Evolutionary conservation across 2,329 filamentous ascomycete species (phyloP), one percentile per base, ranked within the genome.

Genomic region (Apiospora kogelbergensis): DNA sequence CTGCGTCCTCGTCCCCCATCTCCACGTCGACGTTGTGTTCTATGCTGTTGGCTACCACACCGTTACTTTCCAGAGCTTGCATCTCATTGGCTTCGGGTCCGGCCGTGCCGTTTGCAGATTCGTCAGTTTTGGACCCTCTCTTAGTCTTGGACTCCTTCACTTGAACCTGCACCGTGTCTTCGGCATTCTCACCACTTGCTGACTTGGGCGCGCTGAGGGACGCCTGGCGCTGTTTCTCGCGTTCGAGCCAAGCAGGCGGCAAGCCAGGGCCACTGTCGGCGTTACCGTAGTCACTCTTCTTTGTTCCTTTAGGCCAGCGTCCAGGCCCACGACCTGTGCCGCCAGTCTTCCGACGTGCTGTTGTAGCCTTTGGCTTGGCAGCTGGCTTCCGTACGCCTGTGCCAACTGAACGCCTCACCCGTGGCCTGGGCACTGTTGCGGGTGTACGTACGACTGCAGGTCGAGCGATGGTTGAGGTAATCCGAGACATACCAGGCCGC

Each of bases 261-360:
- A 91, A 79, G 2, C 89, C 89, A 2, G 89, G 89, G 1, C 89
- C 89, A 73, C 89, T 90, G 42, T 88, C 87, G 0, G 89, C 89
- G 71, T 90, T 90, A 0, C 89, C 89, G 68, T 91, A 91, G 74
- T 91, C 89, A 46, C 86, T 86, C 77, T 91, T 91, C 78, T 90
- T 91, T 0, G 89, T 90, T 6, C 89, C 89, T 76, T 91, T 91
- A 0, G 89, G 89, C 88, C 88, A 91, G 53, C 89, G 84, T 0
- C 89, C 89, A 1, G 89, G 89, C 0, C 89, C 89, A 66, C 89
- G 85, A 2, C 89, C 89, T 0, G 89, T 91, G 4, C 89, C 89
- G 2, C 89, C 88, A 6, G 84, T 82, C 78, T 88, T 90, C 60
- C 87, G 82, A 66, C 86, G 84, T n/a, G 81, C 79, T 17, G 82